A percentile compares a stretch with the other conserved stretches of the same genome.
phyloP scores from a whole-genome alignment of 768 basidiomycete species.

The Clavaria fumosa region DNA sequence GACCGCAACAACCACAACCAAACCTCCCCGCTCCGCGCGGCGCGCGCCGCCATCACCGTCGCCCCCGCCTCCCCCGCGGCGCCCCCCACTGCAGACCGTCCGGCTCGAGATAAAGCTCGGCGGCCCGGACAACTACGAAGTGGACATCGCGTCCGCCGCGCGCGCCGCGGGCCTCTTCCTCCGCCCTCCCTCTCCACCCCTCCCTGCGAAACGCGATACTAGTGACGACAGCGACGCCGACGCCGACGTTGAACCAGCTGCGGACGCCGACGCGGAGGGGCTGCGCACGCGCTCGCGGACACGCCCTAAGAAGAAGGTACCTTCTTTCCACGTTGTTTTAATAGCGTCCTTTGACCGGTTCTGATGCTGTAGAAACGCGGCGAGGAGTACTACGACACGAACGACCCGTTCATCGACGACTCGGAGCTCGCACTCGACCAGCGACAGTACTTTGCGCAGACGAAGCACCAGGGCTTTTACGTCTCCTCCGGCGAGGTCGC shows the following conservation, averaged over 20 bases:
- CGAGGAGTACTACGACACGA: slow-evolving; percentile 76
- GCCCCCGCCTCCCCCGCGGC: slow-evolving; percentile 35
- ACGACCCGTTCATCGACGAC: slow-evolving; percentile 96
- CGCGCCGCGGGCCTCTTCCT: slow-evolving; percentile 58
- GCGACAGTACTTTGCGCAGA: slow-evolving; percentile 80
- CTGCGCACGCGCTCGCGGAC: no score
- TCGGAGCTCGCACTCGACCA: slow-evolving; percentile 85
- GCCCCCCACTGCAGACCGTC: slow-evolving; percentile 44
- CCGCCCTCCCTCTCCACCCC: slow-evolving; percentile 41
- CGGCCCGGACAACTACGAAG: slow-evolving; percentile 61
- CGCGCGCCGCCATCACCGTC: slow-evolving; percentile 31
- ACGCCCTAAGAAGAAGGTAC: background rate
- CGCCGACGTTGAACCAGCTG: slow-evolving; percentile 3
- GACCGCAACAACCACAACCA: slow-evolving; percentile 13
- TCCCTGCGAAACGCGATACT: slow-evolving; percentile 28
- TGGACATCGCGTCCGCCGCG: slow-evolving; percentile 43
- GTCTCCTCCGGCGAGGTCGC: slow-evolving; percentile 83
- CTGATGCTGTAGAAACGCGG: slow-evolving; percentile 35
- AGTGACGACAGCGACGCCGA: slow-evolving; percentile 14
- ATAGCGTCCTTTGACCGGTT: slow-evolving; percentile 18
- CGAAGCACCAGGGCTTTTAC: slow-evolving; percentile 87
- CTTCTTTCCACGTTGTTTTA: background rate
- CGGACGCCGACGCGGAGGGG: no score
- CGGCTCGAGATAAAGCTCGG: slow-evolving; percentile 56
- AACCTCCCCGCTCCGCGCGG: slow-evolving; percentile 17